Conservation (phyloP, 148 eudicot species). For the Dianthus caryophyllus region DNA sequence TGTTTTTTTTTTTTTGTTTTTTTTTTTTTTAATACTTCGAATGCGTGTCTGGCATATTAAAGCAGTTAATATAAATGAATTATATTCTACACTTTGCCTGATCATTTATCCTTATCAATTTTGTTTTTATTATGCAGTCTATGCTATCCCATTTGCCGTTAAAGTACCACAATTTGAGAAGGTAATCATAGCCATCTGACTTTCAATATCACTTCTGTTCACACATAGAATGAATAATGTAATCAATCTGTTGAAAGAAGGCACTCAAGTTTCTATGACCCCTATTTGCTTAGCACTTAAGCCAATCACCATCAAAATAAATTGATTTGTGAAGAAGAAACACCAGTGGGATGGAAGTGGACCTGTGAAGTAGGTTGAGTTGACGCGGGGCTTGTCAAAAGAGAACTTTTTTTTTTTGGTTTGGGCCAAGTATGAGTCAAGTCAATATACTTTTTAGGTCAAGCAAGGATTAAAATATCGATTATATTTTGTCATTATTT, state of each 20-base stretch:
- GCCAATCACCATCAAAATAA: background rate
- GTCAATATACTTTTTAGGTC: background rate
- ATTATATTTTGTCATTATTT: background rate
- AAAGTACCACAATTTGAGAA: slow-evolving; percentile 63
- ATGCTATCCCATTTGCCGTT: slow-evolving; percentile 71
- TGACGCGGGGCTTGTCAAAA: background rate
- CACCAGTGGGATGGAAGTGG: background rate
- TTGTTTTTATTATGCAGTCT: slow-evolving; percentile 52
- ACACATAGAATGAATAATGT: background rate
- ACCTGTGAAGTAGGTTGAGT: background rate
- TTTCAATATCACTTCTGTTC: slow-evolving; percentile 5
- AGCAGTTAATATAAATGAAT: background rate
- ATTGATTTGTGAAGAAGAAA: background rate
- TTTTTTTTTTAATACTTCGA: background rate
- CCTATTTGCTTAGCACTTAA: background rate
- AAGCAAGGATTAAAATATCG: background rate
- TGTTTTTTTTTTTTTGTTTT: background rate
- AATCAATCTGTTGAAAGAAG: background rate
- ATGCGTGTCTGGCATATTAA: background rate
- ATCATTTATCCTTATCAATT: slow-evolving; percentile 9
- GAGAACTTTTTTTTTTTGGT: background rate
- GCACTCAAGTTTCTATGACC: background rate
- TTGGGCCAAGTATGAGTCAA: background rate
- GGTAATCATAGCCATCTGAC: slow-evolving; percentile 39
- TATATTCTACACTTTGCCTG: background rate